Percentiles rank a stretch among this genome's conserved stretches.
phyloP scores from a whole-genome alignment of 2,329 filamentous ascomycete genomes.

The Chaetoscypha palmicola region DNA sequence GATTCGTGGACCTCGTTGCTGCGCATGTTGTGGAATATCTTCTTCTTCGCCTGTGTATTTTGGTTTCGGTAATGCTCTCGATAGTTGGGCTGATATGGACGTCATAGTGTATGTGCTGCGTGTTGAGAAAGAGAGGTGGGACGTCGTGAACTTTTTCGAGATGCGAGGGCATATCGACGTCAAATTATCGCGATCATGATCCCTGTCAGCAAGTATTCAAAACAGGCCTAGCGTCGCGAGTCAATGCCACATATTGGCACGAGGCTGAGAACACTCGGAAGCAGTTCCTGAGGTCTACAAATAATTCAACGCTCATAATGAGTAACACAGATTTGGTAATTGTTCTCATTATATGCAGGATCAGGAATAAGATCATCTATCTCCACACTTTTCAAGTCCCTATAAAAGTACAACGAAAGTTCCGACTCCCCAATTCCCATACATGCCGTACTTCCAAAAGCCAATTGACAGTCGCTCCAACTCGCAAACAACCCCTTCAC shows the following conservation, averaged over 20 bases:
- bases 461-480: neutral
- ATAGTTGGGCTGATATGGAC: conserved; percentile 63
- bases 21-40: conserved; percentile 62
- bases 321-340: neutral
- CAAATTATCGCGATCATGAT: conserved; percentile 15
- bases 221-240: conserved; percentile 9
- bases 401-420: conserved; percentile 20
- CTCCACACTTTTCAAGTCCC: conserved; percentile 9
- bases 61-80: conserved; percentile 77
- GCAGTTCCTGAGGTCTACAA: neutral
- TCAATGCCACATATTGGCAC: neutral
- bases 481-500: conserved; percentile 34
- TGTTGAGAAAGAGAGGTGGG: conserved; percentile 5
- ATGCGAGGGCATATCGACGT: conserved; percentile 12
- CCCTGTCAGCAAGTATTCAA: conserved; percentile 8
- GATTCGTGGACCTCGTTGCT: conserved; percentile 75
- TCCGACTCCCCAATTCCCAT: conserved; percentile 16
- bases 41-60: conserved; percentile 89
- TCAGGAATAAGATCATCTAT: conserved; percentile 8
- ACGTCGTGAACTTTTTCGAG: conserved; percentile 9
- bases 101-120: conserved; percentile 43
- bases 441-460: conserved; percentile 5
- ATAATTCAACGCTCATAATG: neutral
- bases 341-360: neutral
- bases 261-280: too few species aligned